Conservation (phyloP, 2,329 filamentous ascomycete species). For the Didymosphaeria variabile region DNA sequence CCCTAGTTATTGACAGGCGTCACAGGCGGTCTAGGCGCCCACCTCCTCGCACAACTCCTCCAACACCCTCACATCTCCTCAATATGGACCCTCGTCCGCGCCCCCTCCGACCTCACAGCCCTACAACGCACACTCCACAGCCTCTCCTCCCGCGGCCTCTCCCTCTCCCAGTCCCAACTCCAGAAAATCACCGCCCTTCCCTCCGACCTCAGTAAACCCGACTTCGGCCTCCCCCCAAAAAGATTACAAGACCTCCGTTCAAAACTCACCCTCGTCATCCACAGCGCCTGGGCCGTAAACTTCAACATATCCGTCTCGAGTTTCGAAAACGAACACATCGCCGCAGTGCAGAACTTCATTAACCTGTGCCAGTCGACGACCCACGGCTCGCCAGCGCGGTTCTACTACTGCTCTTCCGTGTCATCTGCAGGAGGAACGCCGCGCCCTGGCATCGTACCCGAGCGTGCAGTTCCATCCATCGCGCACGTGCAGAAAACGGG, state of each 20-base stretch:
- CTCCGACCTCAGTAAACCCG: conserved; percentile 50
- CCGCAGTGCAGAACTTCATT: conserved; percentile 57
- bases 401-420: conserved; percentile 59
- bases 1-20: conserved; percentile 66
- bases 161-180: conserved; percentile 33
- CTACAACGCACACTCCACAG: conserved; percentile 48
- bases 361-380: conserved; percentile 47
- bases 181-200: conserved; percentile 51
- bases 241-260: conserved; percentile 26
- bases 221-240: conserved; percentile 51
- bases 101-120: conserved; percentile 46
- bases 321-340: conserved; percentile 60
- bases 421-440: conserved; percentile 54
- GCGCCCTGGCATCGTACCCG: conserved; percentile 44
- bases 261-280: conserved; percentile 56
- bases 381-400: conserved; percentile 46
- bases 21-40: conserved; percentile 71
- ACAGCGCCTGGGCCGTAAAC: conserved; percentile 66
- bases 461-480: conserved; percentile 48
- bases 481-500: conserved; percentile 60
- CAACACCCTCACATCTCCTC: conserved; percentile 38
- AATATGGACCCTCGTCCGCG: conserved; percentile 64
- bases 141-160: conserved; percentile 49
- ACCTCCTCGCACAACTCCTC: conserved; percentile 58
- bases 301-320: conserved; percentile 63